Conservation (phyloP, 1,284 basidiomycete species). For the Boletus sp. region DNA sequence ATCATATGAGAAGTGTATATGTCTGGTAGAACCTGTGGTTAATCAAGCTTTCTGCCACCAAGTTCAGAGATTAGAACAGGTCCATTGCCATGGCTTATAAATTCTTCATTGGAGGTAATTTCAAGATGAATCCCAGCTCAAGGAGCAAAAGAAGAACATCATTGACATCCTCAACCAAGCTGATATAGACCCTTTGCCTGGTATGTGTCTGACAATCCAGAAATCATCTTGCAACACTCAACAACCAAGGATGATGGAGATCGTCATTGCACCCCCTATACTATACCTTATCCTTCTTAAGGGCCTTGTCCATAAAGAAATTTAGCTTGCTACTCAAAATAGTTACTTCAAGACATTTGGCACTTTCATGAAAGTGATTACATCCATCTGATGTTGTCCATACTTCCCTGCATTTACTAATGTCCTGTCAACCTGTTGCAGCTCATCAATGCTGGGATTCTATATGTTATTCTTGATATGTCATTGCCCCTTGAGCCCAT, state of each 20-base stretch:
- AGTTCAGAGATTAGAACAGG: background rate
- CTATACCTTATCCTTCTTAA: slow-evolving; percentile 80
- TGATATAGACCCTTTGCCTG: slow-evolving; percentile 72
- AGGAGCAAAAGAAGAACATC: slow-evolving; percentile 66
- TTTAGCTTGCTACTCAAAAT: slow-evolving; percentile 92
- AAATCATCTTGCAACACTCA: slow-evolving; percentile 7
- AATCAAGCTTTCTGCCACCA: too few relatives aligned
- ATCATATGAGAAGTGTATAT: slow-evolving; percentile 12
- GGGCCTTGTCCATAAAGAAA: slow-evolving; percentile 59
- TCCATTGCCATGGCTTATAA: slow-evolving; percentile 73
- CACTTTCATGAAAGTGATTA: slow-evolving; percentile 96
- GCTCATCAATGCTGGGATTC: slow-evolving; percentile 84
- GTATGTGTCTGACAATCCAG: slow-evolving; percentile 46
- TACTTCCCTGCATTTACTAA: background rate
- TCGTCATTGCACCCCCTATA: slow-evolving; percentile 90
- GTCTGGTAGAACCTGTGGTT: too few relatives aligned
- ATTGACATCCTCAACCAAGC: slow-evolving; percentile 76
- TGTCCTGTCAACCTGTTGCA: slow-evolving; percentile 63
- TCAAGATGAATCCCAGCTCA: slow-evolving; percentile 91
- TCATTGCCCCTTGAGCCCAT: background rate
- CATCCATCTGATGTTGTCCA: slow-evolving; percentile 46
- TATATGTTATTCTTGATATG: slow-evolving; percentile 91
- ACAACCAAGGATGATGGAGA: slow-evolving; percentile 56
- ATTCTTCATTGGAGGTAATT: slow-evolving; percentile 94
- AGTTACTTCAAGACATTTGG: slow-evolving; percentile 85